These are phyloP conservation scores for Botrytis galanthina DNA, from an alignment of 2,329 filamentous ascomycete species.

Conservation along the genomic window DNA sequence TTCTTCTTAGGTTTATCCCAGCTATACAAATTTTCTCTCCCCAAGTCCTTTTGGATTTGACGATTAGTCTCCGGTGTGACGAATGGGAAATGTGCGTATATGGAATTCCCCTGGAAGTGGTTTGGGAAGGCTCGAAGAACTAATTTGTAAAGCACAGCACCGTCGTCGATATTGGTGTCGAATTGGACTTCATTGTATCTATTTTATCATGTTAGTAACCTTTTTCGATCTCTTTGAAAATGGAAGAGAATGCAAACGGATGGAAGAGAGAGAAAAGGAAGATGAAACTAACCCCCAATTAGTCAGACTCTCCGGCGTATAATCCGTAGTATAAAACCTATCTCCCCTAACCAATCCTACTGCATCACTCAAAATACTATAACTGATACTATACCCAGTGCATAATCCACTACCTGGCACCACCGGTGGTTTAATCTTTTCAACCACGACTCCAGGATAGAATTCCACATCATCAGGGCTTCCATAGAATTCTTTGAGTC, in stretches of 20 bases:
- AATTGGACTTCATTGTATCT: conserved; percentile 17
- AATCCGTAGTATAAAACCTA: conserved; percentile 52
- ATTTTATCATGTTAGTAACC: neutral
- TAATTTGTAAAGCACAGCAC: conserved; percentile 80
- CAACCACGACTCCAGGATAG: conserved; percentile 66
- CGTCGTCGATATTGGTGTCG: conserved; percentile 60
- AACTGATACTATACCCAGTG: conserved; percentile 52
- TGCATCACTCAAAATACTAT: conserved; percentile 59
- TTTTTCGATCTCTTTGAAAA: neutral
- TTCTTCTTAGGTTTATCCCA: conserved; percentile 33
- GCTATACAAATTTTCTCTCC: conserved; percentile 28
- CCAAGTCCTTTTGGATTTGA: conserved; percentile 65
- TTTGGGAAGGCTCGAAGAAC: conserved; percentile 74
- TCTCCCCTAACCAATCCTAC: conserved; percentile 57
- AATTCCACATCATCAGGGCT: conserved; percentile 57
- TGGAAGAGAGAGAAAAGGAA: conserved; percentile 39
- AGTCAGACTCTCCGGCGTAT: conserved; percentile 65
- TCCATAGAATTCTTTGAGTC: conserved; percentile 67
- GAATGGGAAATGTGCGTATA: conserved; percentile 65
- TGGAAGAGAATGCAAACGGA: no score
- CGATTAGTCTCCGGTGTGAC: conserved; percentile 68
- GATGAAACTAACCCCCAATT: conserved; percentile 69
- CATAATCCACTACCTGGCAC: conserved; percentile 53
- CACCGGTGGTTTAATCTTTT: conserved; percentile 53
- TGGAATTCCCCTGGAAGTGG: conserved; percentile 71